Base-by-base conservation (phyloP, 2,329 filamentous ascomycete species). In the Penicillium sp. region DNA sequence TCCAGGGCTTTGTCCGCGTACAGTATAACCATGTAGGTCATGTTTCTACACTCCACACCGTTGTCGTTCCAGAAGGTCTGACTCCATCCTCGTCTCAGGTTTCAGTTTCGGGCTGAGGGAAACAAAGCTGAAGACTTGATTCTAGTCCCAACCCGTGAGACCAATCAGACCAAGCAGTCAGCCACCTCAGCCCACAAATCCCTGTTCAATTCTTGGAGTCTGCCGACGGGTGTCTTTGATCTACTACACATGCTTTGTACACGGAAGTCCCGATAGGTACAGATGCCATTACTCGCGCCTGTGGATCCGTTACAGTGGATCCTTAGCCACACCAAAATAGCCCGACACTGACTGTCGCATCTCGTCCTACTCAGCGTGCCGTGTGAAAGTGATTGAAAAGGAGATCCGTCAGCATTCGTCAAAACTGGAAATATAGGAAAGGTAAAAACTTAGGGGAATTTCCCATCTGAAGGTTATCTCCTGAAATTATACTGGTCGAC, bases 401-500 rank as follows among this genome's bases (percentile, higher is more conserved):
- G 18, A 22, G 29, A 11, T 38, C 9, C 7, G 21, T 52, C 24
- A 32, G 34, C 32, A 47, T 4, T 4, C 11, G 24, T n/a, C 21
- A 34, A 21, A 40, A 39, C 43, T 36, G 18, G 6, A 22, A 31
- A n/a, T 31, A 24, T n/a, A 18, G 38, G 38, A 49, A 27, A 39
- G 27, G 21, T 6, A 5, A 14, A 34, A 42, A 32, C 8, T 11
- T 40, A 34, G 31, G 21, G 29, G 16, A 18, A 36, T 38, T 43
- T 42, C 29, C 27, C 16, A 31, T 43, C 13, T 29, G 21, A 43
- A 22, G 55, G 65, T 60, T 54, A 58, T 56, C 59, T 60, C 59
- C 58, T 55, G 52, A 60, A 59, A 45, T 55, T 55, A 32, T 52
- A 43, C 47, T 44, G 43, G 39, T 43, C 42, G 62, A 59, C 62